These are phyloP conservation scores for Potentilla sterilis DNA, from an alignment of 306 rosid genomes.

Conservation along the genomic window DNA sequence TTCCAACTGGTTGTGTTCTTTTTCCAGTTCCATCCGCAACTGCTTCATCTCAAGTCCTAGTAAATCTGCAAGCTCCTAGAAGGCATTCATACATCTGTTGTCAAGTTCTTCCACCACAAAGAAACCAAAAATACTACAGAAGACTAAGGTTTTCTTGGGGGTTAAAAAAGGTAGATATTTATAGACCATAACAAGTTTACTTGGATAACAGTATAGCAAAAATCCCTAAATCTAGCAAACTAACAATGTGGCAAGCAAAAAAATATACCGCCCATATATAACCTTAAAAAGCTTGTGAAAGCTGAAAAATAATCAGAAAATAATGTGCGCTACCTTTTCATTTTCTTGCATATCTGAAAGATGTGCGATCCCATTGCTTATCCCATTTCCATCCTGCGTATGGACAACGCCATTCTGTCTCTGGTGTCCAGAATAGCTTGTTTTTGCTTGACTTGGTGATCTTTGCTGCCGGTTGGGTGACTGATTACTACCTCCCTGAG, in stretches of 20 bases:
- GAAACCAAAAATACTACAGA: slow-evolving; percentile 19
- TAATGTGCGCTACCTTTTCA: slow-evolving; percentile 56
- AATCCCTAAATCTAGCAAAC: slow-evolving; percentile 13
- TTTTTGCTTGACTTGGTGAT: slow-evolving; percentile 50
- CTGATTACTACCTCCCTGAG: slow-evolving; percentile 66
- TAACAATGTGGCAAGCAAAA: neutral
- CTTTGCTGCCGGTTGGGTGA: slow-evolving; percentile 59
- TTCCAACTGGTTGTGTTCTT: slow-evolving; percentile 49
- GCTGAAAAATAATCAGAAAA: slow-evolving; percentile 25
- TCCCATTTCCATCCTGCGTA: slow-evolving; percentile 36
- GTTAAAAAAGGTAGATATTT: neutral
- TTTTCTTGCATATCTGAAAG: slow-evolving; percentile 48
- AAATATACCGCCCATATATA: neutral
- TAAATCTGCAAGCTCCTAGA: slow-evolving; percentile 93
- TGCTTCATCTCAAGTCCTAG: slow-evolving; percentile 57
- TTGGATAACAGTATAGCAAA: neutral
- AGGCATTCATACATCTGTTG: slow-evolving; percentile 97
- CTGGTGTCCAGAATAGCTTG: slow-evolving; percentile 39
- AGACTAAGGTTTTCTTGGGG: neutral
- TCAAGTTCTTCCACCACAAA: slow-evolving; percentile 93
- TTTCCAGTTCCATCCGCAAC: slow-evolving; percentile 62
- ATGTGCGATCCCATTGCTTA: slow-evolving; percentile 56
- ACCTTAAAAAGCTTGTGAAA: neutral
- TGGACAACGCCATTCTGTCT: slow-evolving; percentile 38
- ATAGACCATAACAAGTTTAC: neutral